These are phyloP conservation scores for Pugionium cornutum DNA, from an alignment of 345 rosid species.

Conservation along the genomic window DNA sequence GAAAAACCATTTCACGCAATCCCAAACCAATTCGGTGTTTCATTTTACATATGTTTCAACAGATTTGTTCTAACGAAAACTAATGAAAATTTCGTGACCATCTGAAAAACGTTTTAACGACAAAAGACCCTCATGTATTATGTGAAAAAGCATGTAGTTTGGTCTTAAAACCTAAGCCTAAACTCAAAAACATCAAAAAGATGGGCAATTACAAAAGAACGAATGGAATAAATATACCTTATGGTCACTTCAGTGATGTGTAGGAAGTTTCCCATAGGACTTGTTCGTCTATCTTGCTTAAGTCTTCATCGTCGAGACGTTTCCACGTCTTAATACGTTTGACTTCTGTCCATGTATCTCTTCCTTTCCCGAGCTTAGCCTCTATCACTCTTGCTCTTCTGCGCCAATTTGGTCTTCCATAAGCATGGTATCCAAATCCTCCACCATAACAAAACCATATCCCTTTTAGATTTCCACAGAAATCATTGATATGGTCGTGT, in stretches of 20 bases:
- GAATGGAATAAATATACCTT: constrained; percentile 23
- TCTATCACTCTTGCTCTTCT: constrained; percentile 73
- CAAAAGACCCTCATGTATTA: constrained; percentile 5
- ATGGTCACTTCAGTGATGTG: constrained; percentile 17
- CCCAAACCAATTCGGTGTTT: constrained; percentile 14
- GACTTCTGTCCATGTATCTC: constrained; percentile 63
- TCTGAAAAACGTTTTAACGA: constrained; percentile 34
- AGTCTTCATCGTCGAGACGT: constrained; percentile 67
- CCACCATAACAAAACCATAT: constrained; percentile 95
- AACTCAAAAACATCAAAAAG: constrained; percentile 16
- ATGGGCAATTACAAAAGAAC: neutral
- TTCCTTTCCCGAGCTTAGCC: constrained; percentile 61
- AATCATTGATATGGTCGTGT: constrained; percentile 86
- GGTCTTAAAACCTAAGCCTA: neutral
- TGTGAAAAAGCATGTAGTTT: neutral
- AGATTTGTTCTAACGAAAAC: neutral
- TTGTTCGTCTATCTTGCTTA: constrained; percentile 76
- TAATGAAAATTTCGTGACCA: constrained; percentile 4
- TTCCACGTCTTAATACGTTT: constrained; percentile 76
- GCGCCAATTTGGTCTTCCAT: constrained; percentile 70
- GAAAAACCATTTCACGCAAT: constrained; percentile 5
- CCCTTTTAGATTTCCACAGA: constrained; percentile 74
- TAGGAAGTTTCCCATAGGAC: constrained; percentile 57
- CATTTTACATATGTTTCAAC: constrained; percentile 29
- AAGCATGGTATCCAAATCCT: constrained; percentile 92